A percentile compares a stretch with the other conserved stretches of the same genome.
phyloP scores from a whole-genome alignment of 345 rosid species.

The Zanthoxylum bungeanum region DNA sequence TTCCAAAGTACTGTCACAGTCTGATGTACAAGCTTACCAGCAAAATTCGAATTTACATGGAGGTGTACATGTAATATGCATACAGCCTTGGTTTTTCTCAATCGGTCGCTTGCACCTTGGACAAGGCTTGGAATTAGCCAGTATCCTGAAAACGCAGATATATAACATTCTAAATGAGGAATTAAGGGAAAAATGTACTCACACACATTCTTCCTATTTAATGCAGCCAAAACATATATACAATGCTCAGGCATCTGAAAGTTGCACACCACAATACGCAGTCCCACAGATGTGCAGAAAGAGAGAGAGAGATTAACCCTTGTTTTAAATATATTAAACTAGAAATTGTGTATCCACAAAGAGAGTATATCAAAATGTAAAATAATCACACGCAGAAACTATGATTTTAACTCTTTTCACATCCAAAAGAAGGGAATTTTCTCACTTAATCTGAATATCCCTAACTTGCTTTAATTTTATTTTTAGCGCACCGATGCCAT shows the following conservation, averaged over 20 bases:
- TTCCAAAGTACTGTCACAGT: background rate
- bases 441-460: too few species aligned
- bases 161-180: background rate
- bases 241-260: background rate
- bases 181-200: background rate
- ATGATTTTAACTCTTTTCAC: too few species aligned
- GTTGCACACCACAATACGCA: background rate
- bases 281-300: too few species aligned
- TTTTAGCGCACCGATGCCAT: too few species aligned
- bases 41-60: conserved; percentile 80
- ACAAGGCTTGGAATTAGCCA: conserved; percentile 82
- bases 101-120: conserved; percentile 81
- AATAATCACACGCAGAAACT: too few species aligned
- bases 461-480: too few species aligned
- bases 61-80: conserved; percentile 89
- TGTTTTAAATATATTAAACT: too few species aligned
- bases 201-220: background rate
- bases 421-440: too few species aligned
- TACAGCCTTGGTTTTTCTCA: conserved; percentile 85
- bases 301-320: too few species aligned
- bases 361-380: too few species aligned
- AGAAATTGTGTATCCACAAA: too few species aligned
- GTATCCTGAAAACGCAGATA: conserved; percentile 42
- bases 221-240: background rate
- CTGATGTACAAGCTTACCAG: conserved; percentile 43